Evolutionary conservation across 2,329 filamentous ascomycete genomes (phyloP), one percentile per base, ranked within the genome.

Genomic region (Ophiocordyceps robertsii): DNA sequence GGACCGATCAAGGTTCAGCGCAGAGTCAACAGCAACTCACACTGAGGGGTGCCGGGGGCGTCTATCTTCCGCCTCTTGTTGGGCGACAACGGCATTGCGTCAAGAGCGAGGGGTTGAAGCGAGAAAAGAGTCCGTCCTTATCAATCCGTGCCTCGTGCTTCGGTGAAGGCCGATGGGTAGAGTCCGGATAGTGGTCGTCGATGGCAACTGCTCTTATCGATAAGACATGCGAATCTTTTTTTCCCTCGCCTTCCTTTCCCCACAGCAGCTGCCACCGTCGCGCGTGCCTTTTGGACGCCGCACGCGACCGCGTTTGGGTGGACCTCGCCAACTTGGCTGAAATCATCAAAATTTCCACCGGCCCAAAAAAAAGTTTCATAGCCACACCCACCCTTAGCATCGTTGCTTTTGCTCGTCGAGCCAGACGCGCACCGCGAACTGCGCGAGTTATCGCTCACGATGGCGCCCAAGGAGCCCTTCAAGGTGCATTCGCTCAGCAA

Each of bases 401-500:
- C 31, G 4, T 33, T 33, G 31, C 13, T 33, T 33, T 33, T 33
- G 31, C 31, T 13, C 46, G 30, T 35, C 27, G 8, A 40, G 37
- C 32, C 41, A 40, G 39, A 29, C 50, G 46, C 53, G 56, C 55
- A 50, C 51, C 42, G n/a, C n/a, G n/a, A n/a, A n/a, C n/a, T n/a
- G n/a, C n/a, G n/a, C n/a, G 47, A 46, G 36, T 44, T n/a, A 12
- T 9, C 19, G 30, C 45, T 44, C 46, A 35, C 39, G 46, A 44
- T 65, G 62, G 61, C 59, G 44, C 57, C 58, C 42, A 62, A 59
- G 38, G 51, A 55, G 47, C 53, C 54, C 1, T 65, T 51, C 51
- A 57, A 61, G 48, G 52, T 62, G 16, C 56, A 62, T 37, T 65
- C 61, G 21, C 55, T 65, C 40, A 60, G 39, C 47, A 55, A 62